These are phyloP conservation scores for Batrachochytrium dendrobatidis DNA, from an alignment of 371 early-diverging fungal genomes.

Conservation along the genomic window DNA sequence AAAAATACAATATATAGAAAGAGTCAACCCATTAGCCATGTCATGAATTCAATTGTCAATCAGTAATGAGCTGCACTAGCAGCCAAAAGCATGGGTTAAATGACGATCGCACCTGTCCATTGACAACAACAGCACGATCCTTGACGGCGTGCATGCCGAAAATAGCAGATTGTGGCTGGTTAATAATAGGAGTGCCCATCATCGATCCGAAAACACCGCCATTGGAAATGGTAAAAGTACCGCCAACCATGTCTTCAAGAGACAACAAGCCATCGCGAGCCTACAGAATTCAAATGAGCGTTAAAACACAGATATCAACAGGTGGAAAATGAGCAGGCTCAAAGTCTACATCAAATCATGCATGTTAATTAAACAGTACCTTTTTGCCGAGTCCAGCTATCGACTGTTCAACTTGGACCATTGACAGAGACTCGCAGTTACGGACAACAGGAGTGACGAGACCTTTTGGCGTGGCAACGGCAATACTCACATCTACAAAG, in stretches of 20 bases:
- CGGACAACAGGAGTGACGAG: slow-evolving; percentile 94
- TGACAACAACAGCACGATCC: slow-evolving; percentile 87
- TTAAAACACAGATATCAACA: neutral
- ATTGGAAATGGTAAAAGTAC: slow-evolving; percentile 98
- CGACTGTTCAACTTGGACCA: slow-evolving; percentile 84
- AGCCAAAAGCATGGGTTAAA: neutral
- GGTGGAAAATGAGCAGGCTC: neutral
- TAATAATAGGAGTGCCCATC: slow-evolving; percentile 96
- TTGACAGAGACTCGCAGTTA: slow-evolving; percentile 77
- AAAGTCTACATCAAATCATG: neutral
- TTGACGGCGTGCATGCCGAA: slow-evolving; percentile 98
- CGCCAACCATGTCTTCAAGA: slow-evolving; percentile 94
- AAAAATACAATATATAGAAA: slow-evolving; percentile 1
- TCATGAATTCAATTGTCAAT: neutral
- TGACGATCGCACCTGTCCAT: slow-evolving; percentile 65
- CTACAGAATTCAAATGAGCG: slow-evolving; percentile 28
- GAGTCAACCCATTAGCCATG: no score
- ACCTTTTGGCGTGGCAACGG: slow-evolving; percentile 97
- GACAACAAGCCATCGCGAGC: slow-evolving; percentile 92
- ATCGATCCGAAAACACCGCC: slow-evolving; percentile 96
- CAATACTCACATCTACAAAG: slow-evolving; percentile 91
- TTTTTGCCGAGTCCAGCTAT: slow-evolving; percentile 82
- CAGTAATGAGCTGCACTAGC: neutral
- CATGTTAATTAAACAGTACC: slow-evolving; percentile 29
- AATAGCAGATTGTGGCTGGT: slow-evolving; percentile 94